Evolutionary conservation across 2,329 filamentous ascomycete species (phyloP), one percentile per base, ranked within the genome.

Genomic region (Penicillium sclerotiorum): DNA sequence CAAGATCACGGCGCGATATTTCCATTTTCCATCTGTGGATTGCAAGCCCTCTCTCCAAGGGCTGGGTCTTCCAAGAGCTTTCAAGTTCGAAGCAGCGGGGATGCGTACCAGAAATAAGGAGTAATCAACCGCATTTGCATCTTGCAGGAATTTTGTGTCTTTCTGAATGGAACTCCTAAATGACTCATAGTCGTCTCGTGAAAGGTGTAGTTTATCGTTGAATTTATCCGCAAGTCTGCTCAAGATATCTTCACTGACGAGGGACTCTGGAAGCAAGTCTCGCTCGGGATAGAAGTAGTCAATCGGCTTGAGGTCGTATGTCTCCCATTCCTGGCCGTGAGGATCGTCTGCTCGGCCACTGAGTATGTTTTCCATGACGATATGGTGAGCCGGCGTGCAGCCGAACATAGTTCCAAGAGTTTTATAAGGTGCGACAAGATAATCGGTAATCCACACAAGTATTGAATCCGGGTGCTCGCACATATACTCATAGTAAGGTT

Each of bases 321-420:
- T 84, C 63, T 90, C 83, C 87, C 87, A 90, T 15, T 76, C 70
- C 38, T 74, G 65, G 47, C 72, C 63, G 38, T 69, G 65, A 8
- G 63, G 62, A 47, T 75, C 73, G 11, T 73, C 69, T 12, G 75
- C 73, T 54, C 83, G 78, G 1, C 86, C 87, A 53, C 81, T 82
- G 20, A 89, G 73, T 2, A 89, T 75, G 62, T 90, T 90, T 66
- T 90, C 87, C 88, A 90, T 90, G 60, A 90, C 77, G 52, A 90
- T 87, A 62, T 90, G 87, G 57, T 89, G 86, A 1, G 82, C 83
- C 0, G 88, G 87, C 0, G 85, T 82, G 1, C 79, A 70, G 4
- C 84, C 79, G 0, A 89, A 57, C 0, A 84, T 59, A 1, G 80
- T 77, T 1, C 87, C 87, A 1, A 90, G 62, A 0, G 84, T 83